Conservation (phyloP, 2,329 filamentous ascomycete genomes). For the Scedosporium boydii region DNA sequence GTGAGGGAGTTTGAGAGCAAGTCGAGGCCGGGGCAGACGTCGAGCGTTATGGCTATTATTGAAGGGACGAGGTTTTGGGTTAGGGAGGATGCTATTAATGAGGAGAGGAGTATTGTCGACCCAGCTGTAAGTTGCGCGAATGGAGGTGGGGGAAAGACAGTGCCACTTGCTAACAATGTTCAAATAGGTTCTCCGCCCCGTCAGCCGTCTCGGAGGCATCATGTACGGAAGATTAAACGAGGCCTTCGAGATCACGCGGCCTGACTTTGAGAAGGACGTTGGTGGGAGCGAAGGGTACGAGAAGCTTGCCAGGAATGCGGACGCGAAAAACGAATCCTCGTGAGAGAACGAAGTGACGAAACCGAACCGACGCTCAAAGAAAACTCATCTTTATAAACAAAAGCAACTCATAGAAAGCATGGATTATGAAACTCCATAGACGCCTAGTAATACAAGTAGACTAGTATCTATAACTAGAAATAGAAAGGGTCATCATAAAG, state of each 20-base stretch:
- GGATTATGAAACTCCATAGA: constrained; percentile 1
- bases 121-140: constrained; percentile 40
- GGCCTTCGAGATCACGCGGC: constrained; percentile 61
- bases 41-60: constrained; percentile 63
- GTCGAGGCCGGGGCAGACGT: constrained; percentile 61
- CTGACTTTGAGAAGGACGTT: constrained; percentile 43
- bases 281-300: constrained; percentile 45
- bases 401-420: constrained; percentile 5
- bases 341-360: not conserved
- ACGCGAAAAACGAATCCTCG: not conserved
- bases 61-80: constrained; percentile 87
- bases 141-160: not conserved
- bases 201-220: constrained; percentile 76
- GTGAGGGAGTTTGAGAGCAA: constrained; percentile 69
- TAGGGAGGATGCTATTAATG: constrained; percentile 76
- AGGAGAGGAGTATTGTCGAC: constrained; percentile 65
- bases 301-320: constrained; percentile 28
- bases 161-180: not conserved
- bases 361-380: constrained; percentile 15
- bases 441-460: not conserved
- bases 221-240: constrained; percentile 66
- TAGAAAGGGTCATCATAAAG: not conserved
- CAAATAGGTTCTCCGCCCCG: constrained; percentile 56
- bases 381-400: constrained; percentile 27
- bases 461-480: not conserved